Base-by-base conservation (phyloP, 192 early-diverging fungal genomes). In the Umbelopsis vinacea region DNA sequence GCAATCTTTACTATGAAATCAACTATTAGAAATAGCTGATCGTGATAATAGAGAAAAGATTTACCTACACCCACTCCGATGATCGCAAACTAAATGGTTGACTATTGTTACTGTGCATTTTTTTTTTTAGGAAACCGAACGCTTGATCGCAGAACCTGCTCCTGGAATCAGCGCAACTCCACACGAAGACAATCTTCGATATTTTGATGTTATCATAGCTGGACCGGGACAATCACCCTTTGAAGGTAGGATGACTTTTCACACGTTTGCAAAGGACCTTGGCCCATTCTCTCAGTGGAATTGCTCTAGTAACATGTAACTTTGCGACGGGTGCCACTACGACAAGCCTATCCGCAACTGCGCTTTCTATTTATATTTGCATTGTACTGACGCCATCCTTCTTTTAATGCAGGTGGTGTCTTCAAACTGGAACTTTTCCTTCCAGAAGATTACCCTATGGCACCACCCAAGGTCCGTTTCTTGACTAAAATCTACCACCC, bases 401-500 rank as follows among this genome's bases (percentile, higher is more conserved):
- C 15, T 68, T 52, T 22, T 35, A 15, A 19, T 52, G n/a, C 67
- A 96, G 96, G 94, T 48, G 96, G 97, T 19, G 80, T 85, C 24
- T 99, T 99, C 81, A 94, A 91, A 74, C 89, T 99, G 57, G 97
- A 99, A 77, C 87, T 99, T 66, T 99, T 95, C 76, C 82, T 99
- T 72, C 95, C 97, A 68, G 96, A 97, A 71, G 95, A 96, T 26
- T 99, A 99, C 76, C 97, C 97, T 33, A 99, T 99, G 97, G 90
- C 91, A 3, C 94, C 97, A 52, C 97, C 97, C 47, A 99, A 97
- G 87, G 97, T 99, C 46, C 94, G 96, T 23, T 98, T 96, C 73
- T 84, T 99, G 81, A 99, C 97, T 55, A 95, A 94, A 82, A 99
- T 99, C 79, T 99, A 99, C 84, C 96, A 98, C 79, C 96, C 96